Percentiles rank a stretch among this genome's conserved stretches.
Evolutionary conservation across 108 stramenopile species (phyloP).

Genomic region (Cyclotella atomus): DNA sequence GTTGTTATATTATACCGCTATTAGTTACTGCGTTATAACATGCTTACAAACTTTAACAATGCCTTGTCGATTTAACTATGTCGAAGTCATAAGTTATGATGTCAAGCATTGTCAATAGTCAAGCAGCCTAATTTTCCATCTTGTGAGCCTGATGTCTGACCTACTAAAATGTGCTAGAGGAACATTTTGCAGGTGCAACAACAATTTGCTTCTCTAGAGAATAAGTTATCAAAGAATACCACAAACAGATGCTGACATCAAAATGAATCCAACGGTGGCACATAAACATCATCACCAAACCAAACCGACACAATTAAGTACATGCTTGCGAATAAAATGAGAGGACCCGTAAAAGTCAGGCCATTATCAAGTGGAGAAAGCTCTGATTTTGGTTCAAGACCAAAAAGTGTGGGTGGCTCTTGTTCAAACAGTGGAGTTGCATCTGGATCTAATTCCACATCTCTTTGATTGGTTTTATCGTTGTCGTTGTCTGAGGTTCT

Average conservation of each 20-base stretch:
- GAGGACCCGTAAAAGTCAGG: conserved; percentile 32
- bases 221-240: not conserved
- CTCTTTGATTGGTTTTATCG: not conserved
- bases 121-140: not conserved
- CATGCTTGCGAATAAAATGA: conserved; percentile 30
- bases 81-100: not conserved
- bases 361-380: conserved; percentile 40
- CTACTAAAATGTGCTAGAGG: too few relatives aligned
- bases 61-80: too few relatives aligned
- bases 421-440: conserved; percentile 31
- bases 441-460: conserved; percentile 13
- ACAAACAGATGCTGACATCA: not conserved
- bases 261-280: conserved; percentile 11
- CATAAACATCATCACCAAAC: conserved; percentile 20
- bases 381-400: conserved; percentile 43
- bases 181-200: not conserved
- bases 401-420: conserved; percentile 37
- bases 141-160: too few relatives aligned
- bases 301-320: conserved; percentile 29
- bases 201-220: not conserved
- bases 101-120: not conserved
- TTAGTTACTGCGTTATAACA: not conserved
- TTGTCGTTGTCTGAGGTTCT: not conserved
- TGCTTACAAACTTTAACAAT: not conserved
- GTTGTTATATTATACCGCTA: not conserved